Evolutionary conservation across 176 grass and related monocot genomes (phyloP).

Genomic region (Carex pumila): DNA sequence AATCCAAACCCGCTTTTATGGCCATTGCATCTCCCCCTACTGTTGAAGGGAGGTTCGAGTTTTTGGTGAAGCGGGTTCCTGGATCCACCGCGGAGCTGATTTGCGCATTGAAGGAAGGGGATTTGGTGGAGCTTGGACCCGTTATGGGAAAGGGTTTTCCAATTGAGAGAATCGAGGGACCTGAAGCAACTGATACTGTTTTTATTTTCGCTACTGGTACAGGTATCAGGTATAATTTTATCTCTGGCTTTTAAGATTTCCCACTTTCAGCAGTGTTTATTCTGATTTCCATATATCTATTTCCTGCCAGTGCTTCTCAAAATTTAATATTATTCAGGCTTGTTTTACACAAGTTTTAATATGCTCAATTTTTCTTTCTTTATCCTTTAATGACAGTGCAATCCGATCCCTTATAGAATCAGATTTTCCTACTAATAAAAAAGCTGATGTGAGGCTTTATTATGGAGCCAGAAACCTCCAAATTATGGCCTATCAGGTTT

Average conservation of each 20-base stretch:
- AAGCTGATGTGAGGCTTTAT: constrained; percentile 52
- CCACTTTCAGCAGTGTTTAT: background rate
- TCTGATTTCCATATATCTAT: background rate
- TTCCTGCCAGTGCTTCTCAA: background rate
- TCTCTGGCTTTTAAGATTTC: background rate
- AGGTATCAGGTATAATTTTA: constrained; percentile 45
- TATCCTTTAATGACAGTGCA: constrained; percentile 28
- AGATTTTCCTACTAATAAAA: constrained; percentile 39
- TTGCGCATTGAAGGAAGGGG: constrained; percentile 47
- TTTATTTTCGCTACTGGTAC: constrained; percentile 74
- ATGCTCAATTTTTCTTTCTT: background rate
- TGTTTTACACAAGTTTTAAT: background rate
- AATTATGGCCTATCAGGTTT: constrained; percentile 82
- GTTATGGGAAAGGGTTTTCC: constrained; percentile 57
- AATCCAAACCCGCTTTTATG: constrained; percentile 51
- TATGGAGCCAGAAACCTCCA: constrained; percentile 84
- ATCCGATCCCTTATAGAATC: constrained; percentile 75
- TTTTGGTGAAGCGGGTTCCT: constrained; percentile 60
- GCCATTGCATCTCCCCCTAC: constrained; percentile 58
- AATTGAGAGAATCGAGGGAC: constrained; percentile 29
- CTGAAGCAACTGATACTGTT: constrained; percentile 25
- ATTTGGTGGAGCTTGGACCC: constrained; percentile 37
- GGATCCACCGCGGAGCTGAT: constrained; percentile 48
- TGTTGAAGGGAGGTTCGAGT: constrained; percentile 34
- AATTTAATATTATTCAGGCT: background rate